Base-by-base conservation (phyloP, 352 stramenopile genomes). In the Phytophthora boehmeriae region DNA sequence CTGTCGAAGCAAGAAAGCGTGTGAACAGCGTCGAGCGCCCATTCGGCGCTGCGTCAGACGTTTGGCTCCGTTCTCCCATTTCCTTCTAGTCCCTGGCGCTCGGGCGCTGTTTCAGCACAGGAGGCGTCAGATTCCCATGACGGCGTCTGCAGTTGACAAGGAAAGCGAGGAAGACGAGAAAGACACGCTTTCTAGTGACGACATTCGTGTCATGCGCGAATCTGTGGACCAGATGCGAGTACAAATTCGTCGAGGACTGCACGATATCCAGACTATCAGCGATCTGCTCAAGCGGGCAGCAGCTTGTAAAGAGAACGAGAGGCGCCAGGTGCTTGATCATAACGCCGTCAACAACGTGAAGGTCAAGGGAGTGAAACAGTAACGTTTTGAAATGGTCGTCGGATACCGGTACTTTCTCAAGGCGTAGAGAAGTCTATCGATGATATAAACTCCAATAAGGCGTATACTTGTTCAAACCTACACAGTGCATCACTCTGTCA, bases 161-260 rank as follows among this genome's bases (percentile, higher is more conserved):
- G 11, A 8, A 11, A 38, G 55, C 19, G 50, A 68, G 13, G 46
- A 64, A 13, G 58, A 69, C 22, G 63, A 67, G 36, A n/a, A n/a
- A n/a, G 17, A 65, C 42, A n/a, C 34, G 2, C 54, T 76, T 28
- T 44, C 50, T 23, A 54, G 17, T 38, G 41, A 66, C 1, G 59
- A 71, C 56, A 6, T 77, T 6, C 53, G 61, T 10, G 20, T 32
- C 42, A 74, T 77, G 59, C 54, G 52, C 25, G 51, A 65, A 41
- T 74, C 64, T 10, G 60, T 77, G 16, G 16, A 71, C 22, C 22
- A 39, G 8, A 77, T 77, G 68, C 64, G 71, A 52, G 51, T 58
- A 20, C 64, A 74, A 47, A 27, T 77, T n/a, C 57, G 43, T 38
- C 64, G 58, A 16, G 68, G 59, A 17, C 43, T 74, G 14, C 46